Evolutionary conservation across 1,284 basidiomycete genomes (phyloP).

Genomic region (Microbotryum lychnidis-dioicae): DNA sequence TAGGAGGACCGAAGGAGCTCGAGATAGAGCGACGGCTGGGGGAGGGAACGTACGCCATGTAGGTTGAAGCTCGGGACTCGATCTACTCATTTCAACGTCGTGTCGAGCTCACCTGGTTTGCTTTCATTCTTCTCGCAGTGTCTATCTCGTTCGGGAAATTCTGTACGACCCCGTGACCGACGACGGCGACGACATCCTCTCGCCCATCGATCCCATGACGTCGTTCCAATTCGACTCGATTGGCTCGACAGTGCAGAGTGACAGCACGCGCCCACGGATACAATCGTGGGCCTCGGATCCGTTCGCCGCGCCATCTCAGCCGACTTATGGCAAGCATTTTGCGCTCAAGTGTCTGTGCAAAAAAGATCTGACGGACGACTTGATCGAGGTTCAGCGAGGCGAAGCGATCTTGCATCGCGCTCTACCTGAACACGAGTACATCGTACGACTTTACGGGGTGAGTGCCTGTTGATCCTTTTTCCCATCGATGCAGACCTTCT

Average conservation of each 20-base stretch:
- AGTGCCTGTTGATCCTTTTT: slow-evolving; percentile 2
- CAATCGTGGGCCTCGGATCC: slow-evolving; percentile 34
- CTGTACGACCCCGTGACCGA: slow-evolving; percentile 48
- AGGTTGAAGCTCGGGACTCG: neutral
- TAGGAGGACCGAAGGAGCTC: slow-evolving; percentile 47
- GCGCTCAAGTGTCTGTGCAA: slow-evolving; percentile 95
- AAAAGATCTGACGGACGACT: slow-evolving; percentile 77
- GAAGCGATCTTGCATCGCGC: slow-evolving; percentile 95
- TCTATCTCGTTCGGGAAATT: slow-evolving; percentile 84
- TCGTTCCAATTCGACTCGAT: slow-evolving; percentile 22
- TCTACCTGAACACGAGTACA: slow-evolving; percentile 81
- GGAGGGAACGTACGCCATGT: slow-evolving; percentile 77
- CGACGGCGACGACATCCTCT: slow-evolving; percentile 26
- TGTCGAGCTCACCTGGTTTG: slow-evolving; percentile 1
- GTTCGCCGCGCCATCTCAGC: slow-evolving; percentile 11
- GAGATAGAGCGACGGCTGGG: slow-evolving; percentile 77
- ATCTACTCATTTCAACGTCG: neutral
- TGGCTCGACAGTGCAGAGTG: slow-evolving; percentile 11
- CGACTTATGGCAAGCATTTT: slow-evolving; percentile 69
- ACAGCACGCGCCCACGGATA: slow-evolving; percentile 42
- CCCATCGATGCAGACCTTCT: neutral
- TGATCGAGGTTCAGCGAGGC: slow-evolving; percentile 74
- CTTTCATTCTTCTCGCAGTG: slow-evolving; percentile 38
- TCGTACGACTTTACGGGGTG: slow-evolving; percentile 73
- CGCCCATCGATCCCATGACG: slow-evolving; percentile 43